Evolutionary conservation across 768 basidiomycete genomes (phyloP), one percentile per base, ranked within the genome.

Genomic region (Auriculariales sp.): DNA sequence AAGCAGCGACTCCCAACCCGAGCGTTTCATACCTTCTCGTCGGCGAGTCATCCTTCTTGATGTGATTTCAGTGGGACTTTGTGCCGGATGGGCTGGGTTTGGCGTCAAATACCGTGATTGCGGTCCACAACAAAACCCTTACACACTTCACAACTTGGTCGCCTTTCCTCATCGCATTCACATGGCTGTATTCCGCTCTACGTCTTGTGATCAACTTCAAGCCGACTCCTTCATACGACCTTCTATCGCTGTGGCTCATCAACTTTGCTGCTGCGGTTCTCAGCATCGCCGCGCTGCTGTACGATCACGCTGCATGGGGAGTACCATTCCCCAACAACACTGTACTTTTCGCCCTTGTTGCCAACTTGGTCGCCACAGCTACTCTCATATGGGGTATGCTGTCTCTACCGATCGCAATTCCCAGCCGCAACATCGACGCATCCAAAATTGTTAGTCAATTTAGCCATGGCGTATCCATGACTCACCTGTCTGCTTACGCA

Each of bases 401-500:
- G 6, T 44, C 39, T 19, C 39, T 44, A 2, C 39, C 39, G 22
- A 12, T 44, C 19, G 39, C 39, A 44, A 44, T 44, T 25, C 39
- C 39, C 4, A 44, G 39, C 39, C 22, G 27, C 22, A 24, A 44
- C 39, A 44, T 44, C 15, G 39, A 44, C 39, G 19, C 39, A 5
- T 44, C 39, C 3, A 12, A 44, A 25, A 44, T 44, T 19, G 39
- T 25, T 12, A n/a, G 39, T 24, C 22, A 1, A 12, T 19, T 15
- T 12, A 44, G n/a, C 22, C 27, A 7, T 44, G 22, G 36, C 9
- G 10, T 7, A 14, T 14, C 39, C 12, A 12, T 19, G 9, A 25
- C 3, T 25, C 19, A 7, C 19, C 27, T 3, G 11, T 19, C n/a
- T n/a, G n/a, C n/a, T n/a, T n/a, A n/a, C n/a, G 3, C 35, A 81